Base-by-base conservation (phyloP, 345 rosid species). In the Acer campestre region DNA sequence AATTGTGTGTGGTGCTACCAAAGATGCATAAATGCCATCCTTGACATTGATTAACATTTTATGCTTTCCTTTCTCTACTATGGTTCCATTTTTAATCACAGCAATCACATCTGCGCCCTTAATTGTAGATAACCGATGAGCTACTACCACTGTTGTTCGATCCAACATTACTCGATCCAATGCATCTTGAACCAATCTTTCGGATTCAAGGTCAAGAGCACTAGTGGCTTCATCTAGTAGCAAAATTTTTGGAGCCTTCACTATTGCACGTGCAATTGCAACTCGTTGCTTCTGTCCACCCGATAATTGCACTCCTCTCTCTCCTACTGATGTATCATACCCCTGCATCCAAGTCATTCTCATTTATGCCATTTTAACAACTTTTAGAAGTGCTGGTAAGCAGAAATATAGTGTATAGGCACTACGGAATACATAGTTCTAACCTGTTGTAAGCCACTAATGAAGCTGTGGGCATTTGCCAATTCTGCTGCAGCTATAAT, bases 381-480 rank as follows among this genome's bases (percentile, higher is more conserved):
- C 46, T 42, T 42, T 7, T 7, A 42, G 11, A 42, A 27, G 18
- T 13, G 40, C n/a, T n/a, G 7, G 1, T 35, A 35, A 5, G 38
- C 38, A 35, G 38, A 35, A 67, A 16, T 14, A 20, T 40, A 42
- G 27, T 27, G 23, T 25, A 70, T 8, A 3, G 5, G 16, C 5
- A 51, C 10, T 9, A 14, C 14, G 44, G 5, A 1, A 29, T 46
- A 20, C 11, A 42, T 10, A 3, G 16, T 46, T 9, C 35, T 48
- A 6, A 71, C 86, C 83, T 82, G 81, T 66, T 81, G 84, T 13
- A 85, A 61, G 40, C 85, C 44, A 40, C 86, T 68, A 13, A 83
- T 83, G 88, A 84, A 84, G n/a, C 42, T 66, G 79, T 81, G 84
- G 4, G 86, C 82, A 40, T 83, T 87, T 10, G 90, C 85, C 7